These are phyloP conservation scores for Trichoderma arundinaceum DNA, from an alignment of 2,329 filamentous ascomycete species.

Conservation along the genomic window DNA sequence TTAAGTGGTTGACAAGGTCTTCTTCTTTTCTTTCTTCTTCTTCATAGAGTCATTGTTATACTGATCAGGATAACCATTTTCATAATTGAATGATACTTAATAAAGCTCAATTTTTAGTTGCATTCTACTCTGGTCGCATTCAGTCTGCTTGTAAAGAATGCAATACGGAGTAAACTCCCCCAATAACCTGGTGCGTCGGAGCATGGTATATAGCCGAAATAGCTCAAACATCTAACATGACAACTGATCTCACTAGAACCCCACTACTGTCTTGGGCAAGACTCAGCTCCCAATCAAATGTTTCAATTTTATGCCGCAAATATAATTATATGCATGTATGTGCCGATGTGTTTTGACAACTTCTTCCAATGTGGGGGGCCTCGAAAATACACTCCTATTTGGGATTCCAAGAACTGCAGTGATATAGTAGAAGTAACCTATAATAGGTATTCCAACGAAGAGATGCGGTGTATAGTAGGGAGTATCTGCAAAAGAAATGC, in stretches of 20 bases:
- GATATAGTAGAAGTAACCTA: background rate
- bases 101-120: too few relatives aligned
- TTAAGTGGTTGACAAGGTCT: background rate
- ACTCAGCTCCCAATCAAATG: background rate
- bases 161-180: background rate
- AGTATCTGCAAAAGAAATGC: too few relatives aligned
- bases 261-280: background rate
- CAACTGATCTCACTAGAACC: background rate
- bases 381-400: slow-evolving; percentile 3
- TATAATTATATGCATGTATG: background rate
- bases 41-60: too few relatives aligned
- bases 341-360: background rate
- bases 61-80: too few relatives aligned
- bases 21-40: background rate
- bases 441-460: too few relatives aligned
- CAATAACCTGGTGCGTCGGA: background rate
- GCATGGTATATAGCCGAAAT: background rate
- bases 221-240: background rate
- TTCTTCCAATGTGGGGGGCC: background rate
- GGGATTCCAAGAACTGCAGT: background rate
- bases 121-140: too few relatives aligned
- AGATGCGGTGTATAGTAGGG: too few relatives aligned
- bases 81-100: background rate
- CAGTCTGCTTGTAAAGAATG: too few relatives aligned
- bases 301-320: background rate